Conservation (phyloP, 2,329 filamentous ascomycete species). For the Dryadomyces quercus-mongolicae region DNA sequence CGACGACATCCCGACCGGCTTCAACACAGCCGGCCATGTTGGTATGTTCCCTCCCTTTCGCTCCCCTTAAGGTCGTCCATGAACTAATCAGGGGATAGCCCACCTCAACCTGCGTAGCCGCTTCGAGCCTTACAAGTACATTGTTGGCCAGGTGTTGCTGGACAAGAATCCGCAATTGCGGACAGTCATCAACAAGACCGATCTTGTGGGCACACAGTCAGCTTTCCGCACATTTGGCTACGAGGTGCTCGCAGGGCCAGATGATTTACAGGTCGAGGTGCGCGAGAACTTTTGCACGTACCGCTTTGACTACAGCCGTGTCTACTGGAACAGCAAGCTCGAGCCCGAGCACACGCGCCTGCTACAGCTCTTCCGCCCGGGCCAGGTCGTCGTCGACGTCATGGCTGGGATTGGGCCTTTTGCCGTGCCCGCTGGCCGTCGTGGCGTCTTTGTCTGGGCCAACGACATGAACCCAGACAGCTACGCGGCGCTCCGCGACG, state of each 20-base stretch:
- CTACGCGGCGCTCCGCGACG: slow-evolving; percentile 57
- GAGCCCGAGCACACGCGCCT: slow-evolving; percentile 81
- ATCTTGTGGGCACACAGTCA: slow-evolving; percentile 74
- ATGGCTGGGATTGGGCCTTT: slow-evolving; percentile 98
- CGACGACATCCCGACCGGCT: slow-evolving; percentile 72
- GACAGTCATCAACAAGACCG: slow-evolving; percentile 93
- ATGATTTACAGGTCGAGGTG: slow-evolving; percentile 74
- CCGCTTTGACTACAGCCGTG: slow-evolving; percentile 85
- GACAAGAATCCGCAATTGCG: slow-evolving; percentile 77
- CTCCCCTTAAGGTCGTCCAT: slow-evolving; percentile 2
- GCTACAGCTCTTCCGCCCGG: slow-evolving; percentile 61
- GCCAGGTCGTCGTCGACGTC: slow-evolving; percentile 86
- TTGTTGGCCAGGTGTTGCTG: slow-evolving; percentile 74
- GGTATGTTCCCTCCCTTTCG: slow-evolving; percentile 27
- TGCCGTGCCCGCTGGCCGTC: slow-evolving; percentile 81
- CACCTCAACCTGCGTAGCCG: slow-evolving; percentile 81
- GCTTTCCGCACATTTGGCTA: slow-evolving; percentile 88
- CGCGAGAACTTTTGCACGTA: slow-evolving; percentile 79
- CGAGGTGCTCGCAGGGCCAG: slow-evolving; percentile 72
- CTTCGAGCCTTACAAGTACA: slow-evolving; percentile 72
- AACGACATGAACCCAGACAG: slow-evolving; percentile 96
- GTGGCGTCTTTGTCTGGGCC: slow-evolving; percentile 84
- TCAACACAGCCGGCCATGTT: slow-evolving; percentile 81
- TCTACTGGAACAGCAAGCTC: slow-evolving; percentile 95
- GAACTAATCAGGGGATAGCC: slow-evolving; percentile 33